Evolutionary conservation across 306 rosid genomes (phyloP).

Genomic region (Castanospermum australe): DNA sequence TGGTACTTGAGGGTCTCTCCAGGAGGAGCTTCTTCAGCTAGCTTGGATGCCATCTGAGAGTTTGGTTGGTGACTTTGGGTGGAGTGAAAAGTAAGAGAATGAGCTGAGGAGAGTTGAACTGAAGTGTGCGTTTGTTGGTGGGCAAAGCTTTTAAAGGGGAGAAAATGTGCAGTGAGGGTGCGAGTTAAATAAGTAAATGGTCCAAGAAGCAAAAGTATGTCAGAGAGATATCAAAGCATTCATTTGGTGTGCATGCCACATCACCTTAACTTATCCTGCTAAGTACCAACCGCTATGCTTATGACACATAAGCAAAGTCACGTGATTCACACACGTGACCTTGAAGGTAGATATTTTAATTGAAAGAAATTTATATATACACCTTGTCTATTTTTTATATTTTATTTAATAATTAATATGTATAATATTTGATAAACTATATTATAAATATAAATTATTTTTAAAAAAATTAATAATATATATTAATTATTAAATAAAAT

Average conservation of each 20-base stretch:
- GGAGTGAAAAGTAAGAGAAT: constrained; percentile 36
- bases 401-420: too few species aligned
- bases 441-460: too few species aligned
- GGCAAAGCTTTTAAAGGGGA: constrained; percentile 14
- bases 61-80: constrained; percentile 23
- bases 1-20: constrained; percentile 63
- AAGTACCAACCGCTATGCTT: constrained; percentile 19
- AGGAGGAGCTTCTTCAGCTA: constrained; percentile 48
- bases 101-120: constrained; percentile 15
- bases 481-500: too few species aligned
- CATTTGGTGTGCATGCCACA: constrained; percentile 52
- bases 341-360: background rate
- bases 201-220: background rate
- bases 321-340: constrained; percentile 42
- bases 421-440: too few species aligned
- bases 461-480: too few species aligned
- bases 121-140: constrained; percentile 17
- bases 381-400: too few species aligned
- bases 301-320: constrained; percentile 39
- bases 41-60: constrained; percentile 58
- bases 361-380: too few species aligned
- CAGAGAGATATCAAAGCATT: constrained; percentile 32
- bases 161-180: constrained; percentile 24
- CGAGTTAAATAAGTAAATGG: constrained; percentile 2
- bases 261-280: constrained; percentile 31